phyloP scores from a whole-genome alignment of 306 rosid genomes.

The Castanospermum australe region DNA sequence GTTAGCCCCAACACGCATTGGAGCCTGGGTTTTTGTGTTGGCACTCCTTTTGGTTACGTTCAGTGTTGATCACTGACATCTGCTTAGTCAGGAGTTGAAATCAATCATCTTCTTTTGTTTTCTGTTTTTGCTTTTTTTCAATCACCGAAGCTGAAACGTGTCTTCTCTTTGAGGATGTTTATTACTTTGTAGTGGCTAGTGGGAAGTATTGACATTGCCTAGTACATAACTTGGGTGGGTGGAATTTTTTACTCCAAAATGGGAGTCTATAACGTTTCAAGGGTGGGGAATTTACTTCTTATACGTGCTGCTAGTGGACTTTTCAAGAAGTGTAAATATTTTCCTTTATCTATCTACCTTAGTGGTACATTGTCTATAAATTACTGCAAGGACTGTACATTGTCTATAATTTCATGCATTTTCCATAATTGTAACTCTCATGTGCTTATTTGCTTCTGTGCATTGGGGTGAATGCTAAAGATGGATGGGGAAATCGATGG shows the following conservation, averaged over 20 bases:
- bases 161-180: background rate
- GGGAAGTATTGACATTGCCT: too few species aligned
- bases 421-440: slow-evolving; percentile 11
- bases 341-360: background rate
- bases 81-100: background rate
- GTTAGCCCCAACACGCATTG: background rate
- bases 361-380: too few species aligned
- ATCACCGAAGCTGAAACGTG: background rate
- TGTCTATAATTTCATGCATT: too few species aligned
- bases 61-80: background rate
- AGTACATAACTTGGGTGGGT: background rate
- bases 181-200: too few species aligned
- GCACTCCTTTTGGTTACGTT: background rate
- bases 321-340: background rate
- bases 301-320: background rate
- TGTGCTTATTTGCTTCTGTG: too few species aligned
- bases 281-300: background rate
- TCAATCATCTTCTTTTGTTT: background rate
- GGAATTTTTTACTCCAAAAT: background rate
- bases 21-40: background rate
- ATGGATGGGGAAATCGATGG: slow-evolving; percentile 94
- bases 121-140: background rate
- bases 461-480: slow-evolving; percentile 41
- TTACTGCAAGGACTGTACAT: too few species aligned
- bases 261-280: too few species aligned